phyloP scores from a whole-genome alignment of 106 monocot species.

The Dioscorea alata region DNA sequence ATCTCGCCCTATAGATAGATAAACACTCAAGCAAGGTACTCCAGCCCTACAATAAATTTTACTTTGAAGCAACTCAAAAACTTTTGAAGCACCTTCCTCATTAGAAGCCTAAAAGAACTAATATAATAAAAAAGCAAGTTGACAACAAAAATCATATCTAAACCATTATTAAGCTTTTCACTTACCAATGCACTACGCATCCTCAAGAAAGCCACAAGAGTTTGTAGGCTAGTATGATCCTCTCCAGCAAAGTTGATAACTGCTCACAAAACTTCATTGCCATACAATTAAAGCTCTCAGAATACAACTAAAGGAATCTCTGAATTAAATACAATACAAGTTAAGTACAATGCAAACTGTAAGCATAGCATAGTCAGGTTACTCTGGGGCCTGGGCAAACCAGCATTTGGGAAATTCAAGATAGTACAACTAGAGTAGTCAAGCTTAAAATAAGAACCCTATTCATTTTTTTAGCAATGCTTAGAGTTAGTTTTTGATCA shows the following conservation, averaged over 20 bases:
- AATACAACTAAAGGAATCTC: neutral
- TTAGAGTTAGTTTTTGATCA: too few relatives aligned
- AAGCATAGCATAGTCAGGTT: too few relatives aligned
- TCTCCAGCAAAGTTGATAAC: slow-evolving; percentile 89
- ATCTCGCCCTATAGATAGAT: slow-evolving; percentile 83
- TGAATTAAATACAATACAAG: neutral
- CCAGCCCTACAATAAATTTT: slow-evolving; percentile 94
- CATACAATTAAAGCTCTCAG: slow-evolving; percentile 15
- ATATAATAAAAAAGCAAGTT: neutral
- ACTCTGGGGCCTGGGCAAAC: too few relatives aligned
- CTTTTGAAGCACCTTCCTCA: slow-evolving; percentile 82
- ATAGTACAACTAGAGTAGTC: too few relatives aligned
- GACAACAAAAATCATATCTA: neutral
- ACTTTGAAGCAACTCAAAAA: slow-evolving; percentile 78
- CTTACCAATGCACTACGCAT: slow-evolving; percentile 82
- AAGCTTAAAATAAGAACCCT: too few relatives aligned
- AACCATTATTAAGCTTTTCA: slow-evolving; percentile 1
- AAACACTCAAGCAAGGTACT: slow-evolving; percentile 91
- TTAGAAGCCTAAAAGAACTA: slow-evolving; percentile 56
- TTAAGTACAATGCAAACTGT: too few relatives aligned
- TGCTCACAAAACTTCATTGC: slow-evolving; percentile 89
- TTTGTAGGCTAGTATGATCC: slow-evolving; percentile 85
- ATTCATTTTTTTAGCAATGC: too few relatives aligned
- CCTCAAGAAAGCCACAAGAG: slow-evolving; percentile 82
- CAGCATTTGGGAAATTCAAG: too few relatives aligned